phyloP scores from a whole-genome alignment of 108 stramenopile genomes.

The Schizochytrium sp. region DNA sequence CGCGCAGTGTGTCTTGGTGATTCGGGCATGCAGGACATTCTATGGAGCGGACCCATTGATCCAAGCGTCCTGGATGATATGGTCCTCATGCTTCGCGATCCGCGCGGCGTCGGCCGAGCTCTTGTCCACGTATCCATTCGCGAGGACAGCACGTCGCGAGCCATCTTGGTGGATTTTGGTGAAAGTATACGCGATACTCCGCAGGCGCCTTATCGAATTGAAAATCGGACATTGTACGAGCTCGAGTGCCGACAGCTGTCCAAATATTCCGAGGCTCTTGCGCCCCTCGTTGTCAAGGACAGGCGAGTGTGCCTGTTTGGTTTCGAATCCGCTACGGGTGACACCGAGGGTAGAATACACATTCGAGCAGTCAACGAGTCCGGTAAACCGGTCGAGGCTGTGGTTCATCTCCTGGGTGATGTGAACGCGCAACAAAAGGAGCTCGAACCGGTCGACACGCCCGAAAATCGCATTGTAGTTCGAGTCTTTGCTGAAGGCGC shows the following conservation, averaged over 20 bases:
- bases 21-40: not conserved
- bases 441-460: not conserved
- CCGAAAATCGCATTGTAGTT: not conserved
- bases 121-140: not conserved
- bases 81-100: not conserved
- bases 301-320: not conserved
- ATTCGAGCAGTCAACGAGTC: not conserved
- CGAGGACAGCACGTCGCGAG: not conserved
- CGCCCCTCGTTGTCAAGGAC: not conserved
- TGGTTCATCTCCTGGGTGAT: not conserved
- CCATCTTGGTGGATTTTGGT: not conserved
- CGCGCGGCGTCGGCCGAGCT: not conserved
- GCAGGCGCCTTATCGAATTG: not conserved
- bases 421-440: not conserved
- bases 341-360: not conserved
- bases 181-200: not conserved
- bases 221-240: not conserved
- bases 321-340: not conserved
- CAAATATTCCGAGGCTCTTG: not conserved
- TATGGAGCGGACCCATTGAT: not conserved
- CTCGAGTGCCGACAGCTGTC: not conserved
- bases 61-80: not conserved
- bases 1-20: not conserved
- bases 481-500: not conserved
- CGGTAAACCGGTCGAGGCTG: not conserved